Base-by-base conservation (phyloP, 768 basidiomycete genomes). In the Paxillus involutus region DNA sequence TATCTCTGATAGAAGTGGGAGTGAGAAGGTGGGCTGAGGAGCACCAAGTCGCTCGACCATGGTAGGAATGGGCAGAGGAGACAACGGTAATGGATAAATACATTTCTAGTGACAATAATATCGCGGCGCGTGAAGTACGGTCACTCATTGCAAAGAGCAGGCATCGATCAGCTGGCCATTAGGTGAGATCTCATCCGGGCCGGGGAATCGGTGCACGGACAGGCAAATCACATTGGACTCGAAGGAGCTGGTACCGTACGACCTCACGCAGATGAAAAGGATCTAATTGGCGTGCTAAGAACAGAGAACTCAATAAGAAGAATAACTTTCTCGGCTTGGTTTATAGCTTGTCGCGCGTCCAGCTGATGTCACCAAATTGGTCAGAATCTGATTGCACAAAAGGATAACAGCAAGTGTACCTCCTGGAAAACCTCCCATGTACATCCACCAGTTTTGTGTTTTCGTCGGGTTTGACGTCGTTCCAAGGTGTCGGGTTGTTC, bases 401-500 rank as follows among this genome's bases (percentile, higher is more conserved):
- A 39, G 37, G 10, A 40, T 9, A 44, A 1, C 47, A 53, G 30
- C 51, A 13, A 24, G 62, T 49, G 49, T 19, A 60, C 91, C 78
- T 83, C 76, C 84, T 87, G 8, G 86, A 79, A 61, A 92, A 91
- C 61, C 82, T 86, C 67, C 88, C 84, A 74, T 86, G 84, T 37
- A 89, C 80, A 42, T 79, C 68, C 66, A 84, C 63, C 55, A 93
- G 42, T 73, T 93, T 93, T 49, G 80, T 89, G 59, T 82, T 82
- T 71, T 94, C 84, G 64, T 86, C 78, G 37, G 79, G 84, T 68
- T 89, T 79, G 67, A 94, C 80, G 52, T 82, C 79, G 73, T 91
- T 90, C 89, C 90, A 94, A n/a, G 93, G 93, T 19, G 85, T 85
- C 35, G 91, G 91, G 78, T 95, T 94, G 69, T 65, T 69, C 69